Conservation (phyloP, 1,139 yeast genomes). For the Geotrichum carabidarum region DNA sequence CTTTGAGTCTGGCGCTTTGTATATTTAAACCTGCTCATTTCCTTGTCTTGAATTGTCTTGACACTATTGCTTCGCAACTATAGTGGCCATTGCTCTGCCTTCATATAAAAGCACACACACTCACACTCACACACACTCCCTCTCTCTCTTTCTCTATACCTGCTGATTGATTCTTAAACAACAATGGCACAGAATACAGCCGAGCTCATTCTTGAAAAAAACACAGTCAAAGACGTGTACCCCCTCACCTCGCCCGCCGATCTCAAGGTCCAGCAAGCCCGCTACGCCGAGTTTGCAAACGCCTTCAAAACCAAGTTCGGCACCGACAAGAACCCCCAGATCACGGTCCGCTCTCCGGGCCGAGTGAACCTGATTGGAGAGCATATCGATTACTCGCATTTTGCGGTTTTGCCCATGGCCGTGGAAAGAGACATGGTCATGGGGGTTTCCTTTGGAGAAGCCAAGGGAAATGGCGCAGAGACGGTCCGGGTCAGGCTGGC, state of each 20-base stretch:
- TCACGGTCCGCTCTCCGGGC: constrained; percentile 63
- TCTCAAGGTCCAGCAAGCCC: constrained; percentile 8
- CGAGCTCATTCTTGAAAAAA: constrained; percentile 11
- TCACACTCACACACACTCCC: not conserved
- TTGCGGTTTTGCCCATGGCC: constrained; percentile 73
- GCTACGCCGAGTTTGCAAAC: constrained; percentile 8
- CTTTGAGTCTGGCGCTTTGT: too few relatives aligned
- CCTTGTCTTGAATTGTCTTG: too few relatives aligned
- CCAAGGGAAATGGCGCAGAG: constrained; percentile 11
- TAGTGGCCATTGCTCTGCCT: too few relatives aligned
- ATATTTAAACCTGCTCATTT: too few relatives aligned
- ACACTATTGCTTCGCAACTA: too few relatives aligned
- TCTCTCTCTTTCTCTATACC: not conserved
- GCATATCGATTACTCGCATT: constrained; percentile 66
- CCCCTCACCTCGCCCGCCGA: constrained; percentile 13
- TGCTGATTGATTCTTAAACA: not conserved
- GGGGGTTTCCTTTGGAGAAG: constrained; percentile 41
- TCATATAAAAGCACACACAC: too few relatives aligned
- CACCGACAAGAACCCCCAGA: constrained; percentile 36
- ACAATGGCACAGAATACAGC: not conserved
- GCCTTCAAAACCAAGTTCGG: not conserved
- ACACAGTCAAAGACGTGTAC: constrained; percentile 9
- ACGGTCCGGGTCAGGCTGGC: constrained; percentile 32
- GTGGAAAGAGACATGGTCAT: constrained; percentile 59
- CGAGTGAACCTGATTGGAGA: constrained; percentile 73